Evolutionary conservation across 1,139 yeast genomes (phyloP), one percentile per base, ranked within the genome.

Genomic region (Taphrina sp.): DNA sequence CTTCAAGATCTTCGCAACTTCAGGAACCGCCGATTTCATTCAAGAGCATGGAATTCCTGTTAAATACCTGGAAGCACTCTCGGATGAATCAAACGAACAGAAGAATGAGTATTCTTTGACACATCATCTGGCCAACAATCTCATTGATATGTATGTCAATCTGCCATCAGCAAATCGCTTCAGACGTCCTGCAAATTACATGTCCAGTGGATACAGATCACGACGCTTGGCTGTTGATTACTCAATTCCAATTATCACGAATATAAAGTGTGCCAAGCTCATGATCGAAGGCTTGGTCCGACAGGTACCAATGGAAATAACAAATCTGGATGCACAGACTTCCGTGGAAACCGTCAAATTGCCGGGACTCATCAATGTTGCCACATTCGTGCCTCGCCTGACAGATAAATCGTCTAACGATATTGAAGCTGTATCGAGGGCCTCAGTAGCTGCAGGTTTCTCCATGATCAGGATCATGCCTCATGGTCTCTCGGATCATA

Each of bases 181-280:
- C 82, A 86, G 98, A 72, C 89, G 99, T 74, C 98, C 99, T 60
- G 96, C 98, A 57, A 86, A 92, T 60, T 94, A 92, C 74, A 89
- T 92, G 80, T 87, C 96, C 34, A 89, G 87, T 76, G 99, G 98
- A 71, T 94, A 94, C 78, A 84, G 82, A 73, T 87, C 97, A 56
- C 95, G 99, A 79, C 94, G 99, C 78, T 86, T 94, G 97, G 98
- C 99, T 64, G 97, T 94, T 64, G 99, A 94, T 73, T 94, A 87
- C 70, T 90, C 96, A 55, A 87, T 94, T 69, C 99, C 99, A 54
- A 79, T 94, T 71, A 96, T 94, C 53, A 92, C 99, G 64, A 94
- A 94, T 69, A 98, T 92, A 64, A 94, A 94, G 75, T 83, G 92
- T 76, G 99, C 99, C 62, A 94, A 94, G 74, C 77, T 94, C 64